Evolutionary conservation across 352 stramenopile species (phyloP).

Genomic region (Phytophthora cryptogea): DNA sequence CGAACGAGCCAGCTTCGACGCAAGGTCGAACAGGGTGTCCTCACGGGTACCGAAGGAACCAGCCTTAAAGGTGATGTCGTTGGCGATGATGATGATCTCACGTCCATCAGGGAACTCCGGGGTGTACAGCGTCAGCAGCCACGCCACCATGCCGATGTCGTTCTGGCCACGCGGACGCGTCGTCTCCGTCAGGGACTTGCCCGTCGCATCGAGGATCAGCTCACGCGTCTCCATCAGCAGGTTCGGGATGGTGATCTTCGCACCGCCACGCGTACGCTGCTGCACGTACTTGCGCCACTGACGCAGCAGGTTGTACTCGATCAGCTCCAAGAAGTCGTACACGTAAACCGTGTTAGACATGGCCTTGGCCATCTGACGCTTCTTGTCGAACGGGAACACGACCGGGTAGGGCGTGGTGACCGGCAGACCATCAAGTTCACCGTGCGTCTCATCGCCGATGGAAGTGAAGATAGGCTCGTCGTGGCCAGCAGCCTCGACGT

Average conservation of each 20-base stretch:
- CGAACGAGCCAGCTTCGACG: conserved; percentile 94
- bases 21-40: conserved; percentile 98
- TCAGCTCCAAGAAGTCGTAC: conserved; percentile 99
- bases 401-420: conserved; percentile 98
- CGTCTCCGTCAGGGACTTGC: conserved; percentile 58
- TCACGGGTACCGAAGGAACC: conserved; percentile 99
- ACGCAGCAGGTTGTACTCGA: conserved; percentile 96
- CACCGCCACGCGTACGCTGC: conserved; percentile 66
- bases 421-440: conserved; percentile 94
- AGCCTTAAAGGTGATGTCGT: conserved; percentile 99
- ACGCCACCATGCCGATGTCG: conserved; percentile 99
- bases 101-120: conserved; percentile 97
- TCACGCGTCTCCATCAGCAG: conserved; percentile 94
- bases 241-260: conserved; percentile 81
- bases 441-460: conserved; percentile 87
- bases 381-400: conserved; percentile 94
- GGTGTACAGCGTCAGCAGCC: conserved; percentile 97
- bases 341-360: conserved; percentile 99
- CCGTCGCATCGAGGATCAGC: conserved; percentile 91
- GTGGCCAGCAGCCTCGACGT: conserved; percentile 95
- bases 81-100: conserved; percentile 98
- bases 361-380: conserved; percentile 90
- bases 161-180: conserved; percentile 94
- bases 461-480: conserved; percentile 90
- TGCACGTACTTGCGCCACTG: conserved; percentile 93